Conservation (phyloP, 2,329 filamentous ascomycete genomes). For the Colletotrichum brevisporum region DNA sequence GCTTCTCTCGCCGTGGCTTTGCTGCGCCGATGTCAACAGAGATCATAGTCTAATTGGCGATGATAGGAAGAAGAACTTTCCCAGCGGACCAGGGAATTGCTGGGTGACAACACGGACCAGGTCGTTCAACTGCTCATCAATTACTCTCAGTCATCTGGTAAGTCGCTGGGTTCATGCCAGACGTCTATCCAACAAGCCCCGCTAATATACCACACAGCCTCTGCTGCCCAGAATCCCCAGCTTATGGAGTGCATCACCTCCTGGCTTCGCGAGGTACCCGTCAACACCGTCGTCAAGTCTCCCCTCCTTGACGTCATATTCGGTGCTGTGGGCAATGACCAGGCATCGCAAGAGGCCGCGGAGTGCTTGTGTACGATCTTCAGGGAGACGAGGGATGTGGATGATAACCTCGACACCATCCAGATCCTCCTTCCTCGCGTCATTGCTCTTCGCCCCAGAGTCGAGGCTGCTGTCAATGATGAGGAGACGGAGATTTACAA, state of each 20-base stretch:
- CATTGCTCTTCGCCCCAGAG: constrained; percentile 81
- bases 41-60: constrained; percentile 61
- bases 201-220: constrained; percentile 62
- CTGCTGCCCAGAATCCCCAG: constrained; percentile 87
- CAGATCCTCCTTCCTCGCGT: constrained; percentile 86
- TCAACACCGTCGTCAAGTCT: constrained; percentile 86
- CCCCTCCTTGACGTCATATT: constrained; percentile 87
- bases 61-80: constrained; percentile 94
- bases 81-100: constrained; percentile 86
- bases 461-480: constrained; percentile 80
- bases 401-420: constrained; percentile 88
- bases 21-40: constrained; percentile 53
- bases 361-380: constrained; percentile 95
- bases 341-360: constrained; percentile 87
- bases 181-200: constrained; percentile 3
- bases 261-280: constrained; percentile 94
- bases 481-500: constrained; percentile 91
- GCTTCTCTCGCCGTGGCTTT: constrained; percentile 51
- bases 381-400: constrained; percentile 91
- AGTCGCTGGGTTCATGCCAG: constrained; percentile 48
- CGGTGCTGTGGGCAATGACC: constrained; percentile 80
- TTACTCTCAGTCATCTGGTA: constrained; percentile 93
- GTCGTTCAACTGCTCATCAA: constrained; percentile 90
- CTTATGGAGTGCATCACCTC: constrained; percentile 96
- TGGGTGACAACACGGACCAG: constrained; percentile 90